phyloP scores from a whole-genome alignment of 345 rosid genomes.

The Lepidium didymum region DNA sequence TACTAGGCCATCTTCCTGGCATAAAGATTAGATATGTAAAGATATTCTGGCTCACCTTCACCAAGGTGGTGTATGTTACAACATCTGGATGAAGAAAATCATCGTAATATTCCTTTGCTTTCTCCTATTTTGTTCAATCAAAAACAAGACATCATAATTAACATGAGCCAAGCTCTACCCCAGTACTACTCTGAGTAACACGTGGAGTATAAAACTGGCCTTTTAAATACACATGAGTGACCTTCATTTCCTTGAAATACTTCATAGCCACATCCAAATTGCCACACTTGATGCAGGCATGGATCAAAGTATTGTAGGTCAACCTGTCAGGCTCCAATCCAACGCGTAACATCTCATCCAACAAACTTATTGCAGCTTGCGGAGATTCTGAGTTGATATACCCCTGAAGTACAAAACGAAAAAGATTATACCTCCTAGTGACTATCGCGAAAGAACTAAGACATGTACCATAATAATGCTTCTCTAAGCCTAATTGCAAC shows the following conservation, averaged over 20 bases:
- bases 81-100: slow-evolving; percentile 44
- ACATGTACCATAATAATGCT: background rate
- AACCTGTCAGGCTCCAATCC: slow-evolving; percentile 62
- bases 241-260: slow-evolving; percentile 77
- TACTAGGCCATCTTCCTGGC: background rate
- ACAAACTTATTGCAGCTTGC: slow-evolving; percentile 40
- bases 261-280: slow-evolving; percentile 53
- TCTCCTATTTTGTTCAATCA: slow-evolving; percentile 34
- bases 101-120: slow-evolving; percentile 27
- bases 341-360: slow-evolving; percentile 40
- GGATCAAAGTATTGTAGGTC: slow-evolving; percentile 59
- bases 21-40: background rate
- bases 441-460: background rate
- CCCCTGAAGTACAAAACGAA: slow-evolving; percentile 38
- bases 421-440: background rate
- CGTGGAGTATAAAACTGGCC: slow-evolving; percentile 47
- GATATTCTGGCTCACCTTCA: slow-evolving; percentile 38
- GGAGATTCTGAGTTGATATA: slow-evolving; percentile 48
- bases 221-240: slow-evolving; percentile 44
- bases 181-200: slow-evolving; percentile 27
- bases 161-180: slow-evolving; percentile 18
- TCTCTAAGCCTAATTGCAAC: background rate
- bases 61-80: slow-evolving; percentile 58
- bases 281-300: slow-evolving; percentile 44
- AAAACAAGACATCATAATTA: slow-evolving; percentile 2